Evolutionary conservation across 345 rosid genomes (phyloP).

Genomic region (Rhodamnia argentea): DNA sequence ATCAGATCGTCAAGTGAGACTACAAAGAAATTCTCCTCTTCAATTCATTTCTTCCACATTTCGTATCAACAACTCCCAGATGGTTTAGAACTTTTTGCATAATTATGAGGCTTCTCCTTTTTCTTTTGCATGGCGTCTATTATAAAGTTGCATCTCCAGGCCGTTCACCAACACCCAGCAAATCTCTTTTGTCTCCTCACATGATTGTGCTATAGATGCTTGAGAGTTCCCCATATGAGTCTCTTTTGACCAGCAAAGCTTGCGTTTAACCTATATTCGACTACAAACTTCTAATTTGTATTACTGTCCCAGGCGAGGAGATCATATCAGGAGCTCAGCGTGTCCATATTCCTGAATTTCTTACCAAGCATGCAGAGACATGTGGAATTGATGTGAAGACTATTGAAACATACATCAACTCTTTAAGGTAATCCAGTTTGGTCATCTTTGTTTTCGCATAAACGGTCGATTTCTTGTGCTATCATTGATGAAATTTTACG

Average conservation of each 20-base stretch:
- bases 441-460: neutral
- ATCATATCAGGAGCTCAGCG: slow-evolving; percentile 93
- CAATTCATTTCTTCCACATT: too few relatives aligned
- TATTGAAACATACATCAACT: slow-evolving; percentile 60
- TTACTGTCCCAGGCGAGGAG: slow-evolving; percentile 55
- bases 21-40: too few relatives aligned
- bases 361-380: slow-evolving; percentile 57
- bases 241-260: neutral
- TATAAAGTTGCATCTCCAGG: neutral
- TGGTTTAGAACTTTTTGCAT: neutral
- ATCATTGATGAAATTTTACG: neutral
- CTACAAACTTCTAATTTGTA: neutral
- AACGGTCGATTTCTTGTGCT: neutral
- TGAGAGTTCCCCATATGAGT: neutral
- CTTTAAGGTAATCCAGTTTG: slow-evolving; percentile 50
- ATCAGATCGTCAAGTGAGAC: too few relatives aligned
- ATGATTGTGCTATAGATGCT: neutral
- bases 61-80: neutral
- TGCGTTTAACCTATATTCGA: neutral
- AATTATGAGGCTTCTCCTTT: neutral
- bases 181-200: neutral
- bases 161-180: neutral
- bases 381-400: slow-evolving; percentile 69
- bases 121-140: neutral
- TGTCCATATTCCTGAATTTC: slow-evolving; percentile 59